phyloP scores from a whole-genome alignment of 306 rosid genomes.

The Lathyrus oleraceus region DNA sequence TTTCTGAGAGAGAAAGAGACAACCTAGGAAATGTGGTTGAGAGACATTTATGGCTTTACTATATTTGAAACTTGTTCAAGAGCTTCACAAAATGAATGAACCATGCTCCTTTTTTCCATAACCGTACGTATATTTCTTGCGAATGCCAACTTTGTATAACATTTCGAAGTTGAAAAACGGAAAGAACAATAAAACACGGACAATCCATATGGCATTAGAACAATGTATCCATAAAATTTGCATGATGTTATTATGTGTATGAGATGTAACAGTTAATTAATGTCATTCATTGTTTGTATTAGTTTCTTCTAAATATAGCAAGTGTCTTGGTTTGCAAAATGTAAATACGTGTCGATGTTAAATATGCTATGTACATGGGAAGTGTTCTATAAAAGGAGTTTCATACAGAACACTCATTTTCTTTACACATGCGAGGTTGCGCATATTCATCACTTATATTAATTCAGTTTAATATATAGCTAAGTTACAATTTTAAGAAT shows the following conservation, averaged over 20 bases:
- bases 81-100: neutral
- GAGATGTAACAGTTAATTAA: neutral
- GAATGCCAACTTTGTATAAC: neutral
- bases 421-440: no score
- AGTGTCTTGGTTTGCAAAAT: neutral
- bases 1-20: neutral
- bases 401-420: neutral
- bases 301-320: neutral
- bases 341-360: neutral
- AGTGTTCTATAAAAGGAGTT: neutral
- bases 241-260: neutral
- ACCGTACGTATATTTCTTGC: neutral
- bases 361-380: neutral
- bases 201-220: neutral
- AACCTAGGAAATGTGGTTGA: conserved; percentile 36
- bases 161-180: neutral
- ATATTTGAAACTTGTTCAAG: conserved; percentile 40
- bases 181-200: neutral
- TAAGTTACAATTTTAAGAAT: no score
- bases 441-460: no score
- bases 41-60: conserved; percentile 57
- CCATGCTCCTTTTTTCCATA: neutral
- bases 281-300: neutral
- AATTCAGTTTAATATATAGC: no score
- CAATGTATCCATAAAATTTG: neutral